phyloP scores from a whole-genome alignment of 257 asterid genomes.

The Orobanche coerulescens region DNA sequence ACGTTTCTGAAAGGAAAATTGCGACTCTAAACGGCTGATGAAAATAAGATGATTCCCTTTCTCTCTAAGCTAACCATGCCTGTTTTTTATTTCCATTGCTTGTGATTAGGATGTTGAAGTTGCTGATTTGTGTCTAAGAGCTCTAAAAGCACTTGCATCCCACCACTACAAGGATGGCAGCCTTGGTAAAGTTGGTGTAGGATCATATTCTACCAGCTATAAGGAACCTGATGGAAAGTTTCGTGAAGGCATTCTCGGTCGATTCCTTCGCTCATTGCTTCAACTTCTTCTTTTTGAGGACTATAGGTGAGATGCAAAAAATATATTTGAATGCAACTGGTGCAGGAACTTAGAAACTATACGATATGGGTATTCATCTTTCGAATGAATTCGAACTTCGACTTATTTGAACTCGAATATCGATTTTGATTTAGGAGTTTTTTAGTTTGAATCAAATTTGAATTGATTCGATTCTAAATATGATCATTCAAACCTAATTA shows the following conservation, averaged over 20 bases:
- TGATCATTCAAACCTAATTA: neutral
- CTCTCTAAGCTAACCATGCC: neutral
- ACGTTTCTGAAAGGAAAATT: neutral
- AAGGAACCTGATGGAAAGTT: conserved; percentile 52
- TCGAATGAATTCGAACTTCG: neutral
- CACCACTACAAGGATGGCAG: conserved; percentile 72
- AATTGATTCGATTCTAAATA: too few relatives aligned
- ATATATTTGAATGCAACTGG: conserved; percentile 4
- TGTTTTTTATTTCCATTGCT: conserved; percentile 18
- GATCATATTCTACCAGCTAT: conserved; percentile 64
- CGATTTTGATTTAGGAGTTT: neutral
- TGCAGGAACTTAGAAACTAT: neutral
- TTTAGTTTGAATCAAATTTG: too few relatives aligned
- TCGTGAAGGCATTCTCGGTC: conserved; percentile 77
- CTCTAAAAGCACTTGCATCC: conserved; percentile 83
- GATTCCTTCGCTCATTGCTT: conserved; percentile 66
- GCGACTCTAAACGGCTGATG: neutral
- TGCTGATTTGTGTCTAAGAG: conserved; percentile 68
- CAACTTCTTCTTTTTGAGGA: conserved; percentile 87
- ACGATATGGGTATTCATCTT: neutral
- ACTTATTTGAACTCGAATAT: neutral
- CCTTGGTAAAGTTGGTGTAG: conserved; percentile 80
- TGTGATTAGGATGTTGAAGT: conserved; percentile 64
- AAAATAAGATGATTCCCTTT: neutral
- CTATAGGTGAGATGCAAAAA: conserved; percentile 52